Evolutionary conservation across 805 yeast genomes (phyloP).

Genomic region (Suhomyces sp.): DNA sequence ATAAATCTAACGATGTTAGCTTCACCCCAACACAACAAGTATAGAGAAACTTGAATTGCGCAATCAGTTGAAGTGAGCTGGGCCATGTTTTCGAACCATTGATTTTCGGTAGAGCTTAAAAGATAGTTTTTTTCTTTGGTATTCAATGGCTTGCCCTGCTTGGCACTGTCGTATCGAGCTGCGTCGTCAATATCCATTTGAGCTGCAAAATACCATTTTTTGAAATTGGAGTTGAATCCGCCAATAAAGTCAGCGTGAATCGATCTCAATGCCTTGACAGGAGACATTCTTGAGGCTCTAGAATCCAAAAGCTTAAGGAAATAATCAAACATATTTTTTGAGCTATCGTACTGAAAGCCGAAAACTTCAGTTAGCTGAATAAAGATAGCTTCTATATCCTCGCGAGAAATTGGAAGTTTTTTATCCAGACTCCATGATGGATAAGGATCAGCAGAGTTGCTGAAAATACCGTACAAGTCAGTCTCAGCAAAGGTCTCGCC

Average conservation of each 20-base stretch:
- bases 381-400: constrained; percentile 57
- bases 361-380: constrained; percentile 51
- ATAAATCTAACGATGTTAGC: constrained; percentile 81
- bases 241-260: constrained; percentile 76
- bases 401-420: constrained; percentile 47
- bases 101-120: constrained; percentile 39
- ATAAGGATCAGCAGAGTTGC: constrained; percentile 47
- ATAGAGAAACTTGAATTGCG: constrained; percentile 63
- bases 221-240: constrained; percentile 64
- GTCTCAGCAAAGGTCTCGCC: constrained; percentile 40
- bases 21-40: constrained; percentile 84
- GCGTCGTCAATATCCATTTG: constrained; percentile 60
- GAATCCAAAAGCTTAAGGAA: constrained; percentile 62
- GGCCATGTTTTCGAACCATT: constrained; percentile 55
- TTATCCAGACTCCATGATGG: constrained; percentile 49
- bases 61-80: constrained; percentile 51
- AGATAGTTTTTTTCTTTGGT: constrained; percentile 9
- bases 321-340: constrained; percentile 65
- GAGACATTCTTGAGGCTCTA: constrained; percentile 62
- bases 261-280: constrained; percentile 52
- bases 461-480: constrained; percentile 42
- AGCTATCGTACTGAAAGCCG: constrained; percentile 67
- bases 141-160: constrained; percentile 16
- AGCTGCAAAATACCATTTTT: constrained; percentile 77
- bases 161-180: constrained; percentile 31